Evolutionary conservation across 768 basidiomycete genomes (phyloP).

Genomic region (Trametes elegans): DNA sequence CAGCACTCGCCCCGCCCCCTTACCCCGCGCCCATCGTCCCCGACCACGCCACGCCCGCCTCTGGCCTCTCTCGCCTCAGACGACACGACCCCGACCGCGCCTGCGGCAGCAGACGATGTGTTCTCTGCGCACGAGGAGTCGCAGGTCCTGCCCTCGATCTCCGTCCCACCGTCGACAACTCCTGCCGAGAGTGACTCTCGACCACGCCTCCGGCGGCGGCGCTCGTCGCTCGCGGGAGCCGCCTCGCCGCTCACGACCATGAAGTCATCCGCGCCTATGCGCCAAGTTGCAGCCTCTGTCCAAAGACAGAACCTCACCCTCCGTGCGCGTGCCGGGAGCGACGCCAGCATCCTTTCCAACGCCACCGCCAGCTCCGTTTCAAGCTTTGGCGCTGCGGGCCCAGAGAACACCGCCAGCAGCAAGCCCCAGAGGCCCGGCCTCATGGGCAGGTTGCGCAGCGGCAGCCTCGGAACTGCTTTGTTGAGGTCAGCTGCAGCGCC

Average conservation of each 20-base stretch:
- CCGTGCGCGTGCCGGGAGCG: conserved; percentile 47
- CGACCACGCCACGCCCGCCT: conserved; percentile 26
- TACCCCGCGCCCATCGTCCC: conserved; percentile 24
- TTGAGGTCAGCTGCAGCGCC: conserved; percentile 30
- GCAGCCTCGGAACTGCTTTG: conserved; percentile 42
- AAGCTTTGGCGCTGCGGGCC: conserved; percentile 32
- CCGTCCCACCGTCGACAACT: conserved; percentile 30
- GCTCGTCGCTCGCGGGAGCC: conserved; percentile 58
- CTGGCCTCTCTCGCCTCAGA: conserved; percentile 26
- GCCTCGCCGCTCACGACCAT: conserved; percentile 55
- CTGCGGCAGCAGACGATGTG: conserved; percentile 23
- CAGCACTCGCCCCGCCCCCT: conserved; percentile 30
- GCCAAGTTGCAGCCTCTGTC: conserved; percentile 49
- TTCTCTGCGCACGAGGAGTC: conserved; percentile 12
- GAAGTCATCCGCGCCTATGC: conserved; percentile 46
- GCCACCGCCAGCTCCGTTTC: conserved; percentile 20
- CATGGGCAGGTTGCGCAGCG: conserved; percentile 54
- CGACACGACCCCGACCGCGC: conserved; percentile 39
- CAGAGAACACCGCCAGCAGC: not conserved
- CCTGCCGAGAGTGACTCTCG: conserved; percentile 23
- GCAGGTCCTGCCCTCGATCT: conserved; percentile 30
- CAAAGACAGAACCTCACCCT: conserved; percentile 45
- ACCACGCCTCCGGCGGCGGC: conserved; percentile 55
- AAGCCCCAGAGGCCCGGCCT: conserved; percentile 34
- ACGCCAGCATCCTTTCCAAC: conserved; percentile 27